Conservation (phyloP, 306 rosid genomes). For the Glycine latifolia region DNA sequence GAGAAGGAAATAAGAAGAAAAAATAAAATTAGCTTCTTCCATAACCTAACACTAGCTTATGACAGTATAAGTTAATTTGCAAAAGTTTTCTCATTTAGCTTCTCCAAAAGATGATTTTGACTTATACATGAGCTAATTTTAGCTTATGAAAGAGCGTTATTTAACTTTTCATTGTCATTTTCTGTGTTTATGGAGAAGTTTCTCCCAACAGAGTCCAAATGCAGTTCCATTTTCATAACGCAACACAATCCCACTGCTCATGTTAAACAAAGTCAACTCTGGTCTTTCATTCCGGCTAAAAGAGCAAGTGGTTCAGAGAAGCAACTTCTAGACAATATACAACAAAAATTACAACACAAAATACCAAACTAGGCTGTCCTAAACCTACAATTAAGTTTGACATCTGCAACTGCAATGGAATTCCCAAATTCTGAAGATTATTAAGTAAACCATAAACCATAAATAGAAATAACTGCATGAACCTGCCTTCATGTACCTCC, state of each 20-base stretch:
- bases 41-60: neutral
- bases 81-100: neutral
- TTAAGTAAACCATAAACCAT: constrained; percentile 13
- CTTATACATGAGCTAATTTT: neutral
- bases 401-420: no score
- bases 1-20: neutral
- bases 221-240: constrained; percentile 30
- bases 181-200: no score
- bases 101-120: no score
- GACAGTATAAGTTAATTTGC: neutral
- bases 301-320: neutral
- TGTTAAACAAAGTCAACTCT: neutral
- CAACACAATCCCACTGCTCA: neutral
- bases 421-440: neutral
- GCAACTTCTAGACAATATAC: constrained; percentile 13
- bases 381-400: constrained; percentile 15
- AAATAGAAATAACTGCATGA: constrained; percentile 43
- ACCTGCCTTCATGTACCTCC: constrained; percentile 99
- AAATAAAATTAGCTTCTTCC: neutral
- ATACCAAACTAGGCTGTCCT: constrained; percentile 21
- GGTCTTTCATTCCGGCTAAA: no score
- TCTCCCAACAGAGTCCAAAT: no score
- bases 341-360: neutral
- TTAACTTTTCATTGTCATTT: no score
- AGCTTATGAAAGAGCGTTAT: neutral